phyloP scores from a whole-genome alignment of 805 yeast genomes.

The Lachancea mirantina region DNA sequence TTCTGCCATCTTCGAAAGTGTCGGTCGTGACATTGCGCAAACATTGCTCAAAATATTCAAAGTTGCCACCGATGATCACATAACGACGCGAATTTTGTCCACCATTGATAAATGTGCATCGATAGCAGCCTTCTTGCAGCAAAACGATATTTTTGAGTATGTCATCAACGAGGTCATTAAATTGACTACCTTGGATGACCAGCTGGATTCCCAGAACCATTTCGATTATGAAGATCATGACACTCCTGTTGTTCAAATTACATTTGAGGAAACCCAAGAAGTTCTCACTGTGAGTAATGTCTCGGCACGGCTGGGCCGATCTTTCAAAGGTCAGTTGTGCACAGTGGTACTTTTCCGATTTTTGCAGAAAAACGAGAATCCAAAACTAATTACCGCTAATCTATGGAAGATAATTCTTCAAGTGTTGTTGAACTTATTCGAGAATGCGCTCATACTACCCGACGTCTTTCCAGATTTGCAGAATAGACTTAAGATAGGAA shows the following conservation, averaged over 20 bases:
- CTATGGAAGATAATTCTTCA: constrained; percentile 58
- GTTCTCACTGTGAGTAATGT: constrained; percentile 68
- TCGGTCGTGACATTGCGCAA: constrained; percentile 58
- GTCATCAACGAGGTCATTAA: constrained; percentile 61
- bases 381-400: constrained; percentile 30
- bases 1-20: constrained; percentile 56
- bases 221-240: constrained; percentile 21
- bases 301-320: constrained; percentile 79
- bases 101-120: constrained; percentile 80
- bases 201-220: constrained; percentile 1
- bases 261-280: constrained; percentile 47
- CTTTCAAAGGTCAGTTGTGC: constrained; percentile 86
- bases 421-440: constrained; percentile 57
- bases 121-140: constrained; percentile 59
- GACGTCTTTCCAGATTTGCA: constrained; percentile 61
- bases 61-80: constrained; percentile 84
- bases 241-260: constrained; percentile 36
- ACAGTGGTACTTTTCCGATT: constrained; percentile 80
- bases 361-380: constrained; percentile 48
- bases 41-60: constrained; percentile 74
- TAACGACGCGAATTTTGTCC: constrained; percentile 79
- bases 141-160: constrained; percentile 52
- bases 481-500: constrained; percentile 42
- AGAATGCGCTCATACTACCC: constrained; percentile 65
- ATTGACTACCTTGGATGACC: constrained; percentile 56